Base-by-base conservation (phyloP, 257 asterid species). In the Solanum boliviense region DNA sequence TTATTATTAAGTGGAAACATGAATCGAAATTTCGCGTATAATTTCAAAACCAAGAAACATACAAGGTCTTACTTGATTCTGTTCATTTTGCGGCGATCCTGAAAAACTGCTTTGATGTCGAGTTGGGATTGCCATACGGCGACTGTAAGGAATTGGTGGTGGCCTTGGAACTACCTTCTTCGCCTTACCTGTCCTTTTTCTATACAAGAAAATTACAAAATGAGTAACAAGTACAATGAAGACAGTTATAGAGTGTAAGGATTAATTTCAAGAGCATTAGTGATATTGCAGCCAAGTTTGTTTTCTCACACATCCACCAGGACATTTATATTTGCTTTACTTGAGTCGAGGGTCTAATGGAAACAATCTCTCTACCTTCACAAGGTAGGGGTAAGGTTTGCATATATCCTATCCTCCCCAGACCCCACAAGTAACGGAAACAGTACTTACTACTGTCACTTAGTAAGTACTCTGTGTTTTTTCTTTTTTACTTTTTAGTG, bases 91-190 rank as follows among this genome's bases (percentile, higher is more conserved):
- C n/a, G 5, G 29, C 39, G 95, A 75, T 18, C 92, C 52, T 39
- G 96, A 86, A 75, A 46, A 71, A 84, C 58, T 86, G 88, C 89
- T 88, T 78, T 88, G 79, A 81, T 76, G 88, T 87, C 68, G 89
- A 44, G 92, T 86, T 12, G 90, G 91, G 84, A 75, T 9, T 85
- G 90, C 83, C 74, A 83, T 68, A 31, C 52, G 92, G 84, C 75
- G 89, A 39, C 86, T 75, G 88, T 91, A 90, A 81, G 95, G 90
- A 81, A 93, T 91, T 38, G 98, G 98, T 87, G 96, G 95, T 10
- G 91, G 96, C 81, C 90, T 92, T 35, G 95, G 94, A 87, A 91
- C 89, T 88, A 95, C 85, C 88, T 88, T 95, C 93, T 92, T 95
- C 39, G 95, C 94, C 88, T 91, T 92, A 46, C 96, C 94, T 31